These are phyloP conservation scores for Ceratobasidium sp. DNA, from an alignment of 1,284 basidiomycete species.

Conservation along the genomic window DNA sequence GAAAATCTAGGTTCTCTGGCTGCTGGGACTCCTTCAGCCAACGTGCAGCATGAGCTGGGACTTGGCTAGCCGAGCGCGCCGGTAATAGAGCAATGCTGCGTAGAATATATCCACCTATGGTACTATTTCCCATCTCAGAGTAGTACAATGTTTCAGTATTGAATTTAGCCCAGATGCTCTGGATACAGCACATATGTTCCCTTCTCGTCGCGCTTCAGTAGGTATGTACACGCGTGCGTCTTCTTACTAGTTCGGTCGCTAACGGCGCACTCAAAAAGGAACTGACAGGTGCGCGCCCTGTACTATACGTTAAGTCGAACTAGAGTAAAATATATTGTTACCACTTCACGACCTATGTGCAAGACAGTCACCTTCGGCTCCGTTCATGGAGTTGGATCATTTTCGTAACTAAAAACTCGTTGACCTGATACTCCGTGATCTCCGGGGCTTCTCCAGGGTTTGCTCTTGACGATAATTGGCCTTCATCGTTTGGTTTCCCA, in stretches of 20 bases:
- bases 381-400: background rate
- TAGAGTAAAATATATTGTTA: background rate
- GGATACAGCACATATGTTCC: too few species aligned
- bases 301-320: background rate
- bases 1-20: background rate
- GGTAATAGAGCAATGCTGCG: too few species aligned
- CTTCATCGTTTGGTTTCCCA: background rate
- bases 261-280: too few species aligned
- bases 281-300: too few species aligned
- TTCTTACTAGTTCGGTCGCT: background rate
- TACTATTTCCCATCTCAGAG: background rate
- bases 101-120: too few species aligned
- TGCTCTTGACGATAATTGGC: background rate
- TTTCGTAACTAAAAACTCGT: background rate
- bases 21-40: background rate
- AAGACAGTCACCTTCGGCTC: background rate
- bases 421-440: background rate
- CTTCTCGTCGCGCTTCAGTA: background rate
- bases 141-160: too few species aligned
- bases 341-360: background rate
- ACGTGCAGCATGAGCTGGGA: background rate
- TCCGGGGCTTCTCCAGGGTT: background rate
- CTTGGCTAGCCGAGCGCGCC: background rate
- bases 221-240: background rate
- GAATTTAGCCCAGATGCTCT: too few species aligned